These are phyloP conservation scores for Eutrema salsugineum DNA, from an alignment of 441 rosid species.

Conservation along the genomic window DNA sequence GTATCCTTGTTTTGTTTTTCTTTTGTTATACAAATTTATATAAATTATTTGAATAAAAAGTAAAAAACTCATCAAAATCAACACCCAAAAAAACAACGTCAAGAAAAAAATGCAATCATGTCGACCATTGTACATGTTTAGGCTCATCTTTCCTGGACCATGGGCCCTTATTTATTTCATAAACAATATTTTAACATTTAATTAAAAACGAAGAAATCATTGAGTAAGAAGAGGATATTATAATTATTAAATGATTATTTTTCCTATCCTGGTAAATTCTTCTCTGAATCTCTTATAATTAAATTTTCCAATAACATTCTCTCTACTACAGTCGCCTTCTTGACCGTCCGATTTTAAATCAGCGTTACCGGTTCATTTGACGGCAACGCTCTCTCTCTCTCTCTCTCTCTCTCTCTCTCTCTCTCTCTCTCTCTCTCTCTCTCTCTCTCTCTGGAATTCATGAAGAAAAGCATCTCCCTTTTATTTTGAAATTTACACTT, in stretches of 20 bases:
- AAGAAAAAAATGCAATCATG: slow-evolving; percentile 1
- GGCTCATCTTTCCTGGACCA: slow-evolving; percentile 27
- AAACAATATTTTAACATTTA: not conserved
- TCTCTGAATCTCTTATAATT: slow-evolving; percentile 25
- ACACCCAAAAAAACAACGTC: not conserved
- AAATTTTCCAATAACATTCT: slow-evolving; percentile 13
- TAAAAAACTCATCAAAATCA: not conserved
- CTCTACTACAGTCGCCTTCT: slow-evolving; percentile 18
- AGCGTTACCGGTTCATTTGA: slow-evolving; percentile 35
- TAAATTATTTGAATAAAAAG: not conserved
- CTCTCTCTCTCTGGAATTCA: slow-evolving; percentile 15
- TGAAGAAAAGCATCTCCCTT: slow-evolving; percentile 41
- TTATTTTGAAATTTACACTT: slow-evolving; percentile 16
- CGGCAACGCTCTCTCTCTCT: slow-evolving; percentile 26
- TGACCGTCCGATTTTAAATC: slow-evolving; percentile 46
- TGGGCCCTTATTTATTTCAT: slow-evolving; percentile 9
- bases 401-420: slow-evolving; percentile 25
- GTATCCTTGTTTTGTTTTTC: not conserved
- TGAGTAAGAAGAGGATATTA: slow-evolving; percentile 10
- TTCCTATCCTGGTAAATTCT: slow-evolving; percentile 13
- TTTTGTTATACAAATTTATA: not conserved
- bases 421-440: slow-evolving; percentile 15
- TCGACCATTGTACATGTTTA: slow-evolving; percentile 1
- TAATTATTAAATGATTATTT: slow-evolving; percentile 23
- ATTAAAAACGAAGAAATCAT: slow-evolving; percentile 13